A percentile compares a stretch with the other conserved stretches of the same genome.
Conservation (phyloP, 345 rosid genomes). For the Pelargonium nanum region DNA sequence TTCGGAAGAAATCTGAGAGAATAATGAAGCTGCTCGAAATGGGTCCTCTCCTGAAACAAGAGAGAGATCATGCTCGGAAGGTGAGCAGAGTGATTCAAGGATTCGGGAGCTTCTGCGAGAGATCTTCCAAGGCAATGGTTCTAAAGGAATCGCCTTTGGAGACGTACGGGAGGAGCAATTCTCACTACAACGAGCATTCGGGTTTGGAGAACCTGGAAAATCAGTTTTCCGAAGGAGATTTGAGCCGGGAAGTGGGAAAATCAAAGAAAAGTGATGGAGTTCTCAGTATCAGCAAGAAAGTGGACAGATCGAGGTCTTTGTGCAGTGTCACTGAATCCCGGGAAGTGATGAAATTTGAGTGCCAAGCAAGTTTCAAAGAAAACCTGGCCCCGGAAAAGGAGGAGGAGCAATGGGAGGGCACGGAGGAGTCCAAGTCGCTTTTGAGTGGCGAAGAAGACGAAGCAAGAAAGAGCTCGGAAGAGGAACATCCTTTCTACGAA, state of each 20-base stretch:
- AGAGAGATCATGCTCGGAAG: conserved; percentile 69
- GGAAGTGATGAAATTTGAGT: neutral
- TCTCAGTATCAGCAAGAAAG: too few relatives aligned
- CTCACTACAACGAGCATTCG: conserved; percentile 39
- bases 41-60: conserved; percentile 57
- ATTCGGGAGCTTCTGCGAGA: conserved; percentile 62
- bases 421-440: neutral
- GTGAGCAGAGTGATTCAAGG: conserved; percentile 75
- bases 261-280: too few relatives aligned
- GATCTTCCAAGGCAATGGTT: conserved; percentile 24
- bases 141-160: conserved; percentile 24
- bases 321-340: too few relatives aligned
- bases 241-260: too few relatives aligned
- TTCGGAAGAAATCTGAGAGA: conserved; percentile 67
- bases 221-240: conserved; percentile 12
- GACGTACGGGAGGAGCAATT: conserved; percentile 38
- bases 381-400: too few relatives aligned
- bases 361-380: too few relatives aligned
- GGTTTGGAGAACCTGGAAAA: conserved; percentile 34
- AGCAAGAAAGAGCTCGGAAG: neutral
- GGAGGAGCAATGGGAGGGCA: too few relatives aligned
- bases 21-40: conserved; percentile 54
- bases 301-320: neutral
- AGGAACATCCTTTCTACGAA: neutral
- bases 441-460: neutral